Percentiles rank a stretch among this genome's conserved stretches.
These are phyloP conservation scores for Rosellinia necatrix DNA, from an alignment of 2,329 filamentous ascomycete species.

Conservation along the genomic window DNA sequence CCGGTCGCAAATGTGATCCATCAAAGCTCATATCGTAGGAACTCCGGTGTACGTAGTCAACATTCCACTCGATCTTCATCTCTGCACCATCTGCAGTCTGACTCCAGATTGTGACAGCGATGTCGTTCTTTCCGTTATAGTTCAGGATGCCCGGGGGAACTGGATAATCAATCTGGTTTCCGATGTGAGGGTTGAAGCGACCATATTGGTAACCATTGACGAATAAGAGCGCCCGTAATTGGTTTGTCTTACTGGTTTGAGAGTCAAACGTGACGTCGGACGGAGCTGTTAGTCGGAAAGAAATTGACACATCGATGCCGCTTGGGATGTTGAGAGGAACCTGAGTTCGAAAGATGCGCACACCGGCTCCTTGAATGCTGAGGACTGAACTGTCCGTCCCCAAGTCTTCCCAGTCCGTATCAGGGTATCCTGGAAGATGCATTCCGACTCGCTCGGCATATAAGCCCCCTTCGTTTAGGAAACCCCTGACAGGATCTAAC, in stretches of 20 bases:
- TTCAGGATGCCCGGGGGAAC: slow-evolving; percentile 63
- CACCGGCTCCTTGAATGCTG: slow-evolving; percentile 54
- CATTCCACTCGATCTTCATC: slow-evolving; percentile 54
- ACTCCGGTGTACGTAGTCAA: slow-evolving; percentile 59
- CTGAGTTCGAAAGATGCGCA: slow-evolving; percentile 59
- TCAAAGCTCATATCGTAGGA: slow-evolving; percentile 58
- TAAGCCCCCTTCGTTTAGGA: slow-evolving; percentile 62
- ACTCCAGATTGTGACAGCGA: slow-evolving; percentile 64
- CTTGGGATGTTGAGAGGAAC: slow-evolving; percentile 55
- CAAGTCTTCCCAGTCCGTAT: slow-evolving; percentile 43
- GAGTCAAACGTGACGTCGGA: slow-evolving; percentile 26
- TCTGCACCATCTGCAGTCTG: slow-evolving; percentile 57
- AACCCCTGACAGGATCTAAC: slow-evolving; percentile 60
- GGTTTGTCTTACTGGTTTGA: slow-evolving; percentile 39
- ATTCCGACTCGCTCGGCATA: slow-evolving; percentile 62
- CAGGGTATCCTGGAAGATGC: slow-evolving; percentile 62
- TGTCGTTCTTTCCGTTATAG: slow-evolving; percentile 61
- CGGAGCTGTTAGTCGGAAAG: slow-evolving; percentile 56
- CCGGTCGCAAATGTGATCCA: slow-evolving; percentile 53
- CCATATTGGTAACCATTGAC: slow-evolving; percentile 71
- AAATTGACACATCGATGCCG: slow-evolving; percentile 60
- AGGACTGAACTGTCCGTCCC: slow-evolving; percentile 37
- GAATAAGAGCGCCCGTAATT: slow-evolving; percentile 58
- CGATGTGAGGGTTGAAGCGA: slow-evolving; percentile 63
- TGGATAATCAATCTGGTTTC: slow-evolving; percentile 64